Conservation (phyloP, 2,329 filamentous ascomycete genomes). For the Penicillium freii region DNA sequence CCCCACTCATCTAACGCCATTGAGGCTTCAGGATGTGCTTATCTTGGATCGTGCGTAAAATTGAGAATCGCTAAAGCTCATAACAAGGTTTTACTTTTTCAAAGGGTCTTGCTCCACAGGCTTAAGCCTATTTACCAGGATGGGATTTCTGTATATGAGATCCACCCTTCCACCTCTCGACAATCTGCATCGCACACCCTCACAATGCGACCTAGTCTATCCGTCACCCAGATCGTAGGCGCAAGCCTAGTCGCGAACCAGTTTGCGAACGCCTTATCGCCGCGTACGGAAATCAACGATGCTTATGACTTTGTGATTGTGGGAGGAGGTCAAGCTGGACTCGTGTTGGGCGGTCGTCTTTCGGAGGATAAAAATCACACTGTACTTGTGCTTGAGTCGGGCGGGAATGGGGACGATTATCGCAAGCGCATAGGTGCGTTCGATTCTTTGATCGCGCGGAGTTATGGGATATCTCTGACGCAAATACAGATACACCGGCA, state of each 20-base stretch:
- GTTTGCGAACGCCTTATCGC: slow-evolving; percentile 22
- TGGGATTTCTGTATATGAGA: not conserved
- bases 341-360: slow-evolving; percentile 46
- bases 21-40: not conserved
- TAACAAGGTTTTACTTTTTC: not conserved
- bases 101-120: not conserved
- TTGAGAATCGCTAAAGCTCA: not conserved
- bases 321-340: slow-evolving; percentile 56
- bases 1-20: not conserved
- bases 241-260: not conserved
- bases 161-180: not conserved
- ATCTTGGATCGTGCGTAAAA: slow-evolving; percentile 7
- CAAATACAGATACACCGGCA: slow-evolving; percentile 32
- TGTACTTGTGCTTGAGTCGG: slow-evolving; percentile 35
- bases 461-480: slow-evolving; percentile 2
- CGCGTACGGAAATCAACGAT: slow-evolving; percentile 28
- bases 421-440: slow-evolving; percentile 33
- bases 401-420: slow-evolving; percentile 34
- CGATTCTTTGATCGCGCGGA: not conserved
- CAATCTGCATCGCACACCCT: not conserved
- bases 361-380: slow-evolving; percentile 44
- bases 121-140: not conserved
- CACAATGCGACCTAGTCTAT: not conserved
- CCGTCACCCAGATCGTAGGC: not conserved
- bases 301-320: slow-evolving; percentile 45